phyloP scores from a whole-genome alignment of 2,329 filamentous ascomycete genomes.

The Ophiostoma triangulosporum region DNA sequence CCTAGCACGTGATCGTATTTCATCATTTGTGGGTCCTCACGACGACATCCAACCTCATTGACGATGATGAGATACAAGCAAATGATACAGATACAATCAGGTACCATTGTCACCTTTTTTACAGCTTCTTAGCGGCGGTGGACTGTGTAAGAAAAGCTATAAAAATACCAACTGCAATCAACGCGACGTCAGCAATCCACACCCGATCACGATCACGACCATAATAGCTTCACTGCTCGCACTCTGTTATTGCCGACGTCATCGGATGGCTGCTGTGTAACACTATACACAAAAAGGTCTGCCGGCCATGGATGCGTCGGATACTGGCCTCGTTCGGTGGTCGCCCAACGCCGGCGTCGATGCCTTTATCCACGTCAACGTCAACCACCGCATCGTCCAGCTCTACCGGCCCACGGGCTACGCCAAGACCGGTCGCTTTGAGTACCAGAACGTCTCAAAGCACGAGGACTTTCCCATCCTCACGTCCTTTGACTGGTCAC shows the following conservation, averaged over 20 bases:
- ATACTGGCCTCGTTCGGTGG: constrained; percentile 53
- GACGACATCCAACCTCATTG: too few relatives aligned
- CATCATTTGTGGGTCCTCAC: too few relatives aligned
- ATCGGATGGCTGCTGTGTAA: not conserved
- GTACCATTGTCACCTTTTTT: too few relatives aligned
- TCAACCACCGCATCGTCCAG: constrained; percentile 49
- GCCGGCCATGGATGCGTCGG: constrained; percentile 39
- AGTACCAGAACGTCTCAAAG: constrained; percentile 42
- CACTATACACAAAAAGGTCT: not conserved
- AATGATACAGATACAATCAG: too few relatives aligned
- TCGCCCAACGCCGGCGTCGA: constrained; percentile 45
- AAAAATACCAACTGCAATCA: too few relatives aligned
- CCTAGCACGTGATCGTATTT: too few relatives aligned
- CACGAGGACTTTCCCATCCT: constrained; percentile 51
- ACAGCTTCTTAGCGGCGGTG: too few relatives aligned
- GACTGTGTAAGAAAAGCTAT: too few relatives aligned
- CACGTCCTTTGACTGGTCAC: constrained; percentile 55
- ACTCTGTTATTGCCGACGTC: not conserved
- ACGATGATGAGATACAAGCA: too few relatives aligned
- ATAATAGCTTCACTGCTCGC: constrained; percentile 1
- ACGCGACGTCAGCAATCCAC: not conserved
- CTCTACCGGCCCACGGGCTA: constrained; percentile 49
- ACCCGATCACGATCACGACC: not conserved
- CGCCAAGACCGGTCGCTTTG: constrained; percentile 41
- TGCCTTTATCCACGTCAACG: constrained; percentile 51